A percentile compares a stretch with the other conserved stretches of the same genome.
These are phyloP conservation scores for Cryptosporidium ubiquitum DNA, from an alignment of 169 alveolate genomes.

Conservation along the genomic window DNA sequence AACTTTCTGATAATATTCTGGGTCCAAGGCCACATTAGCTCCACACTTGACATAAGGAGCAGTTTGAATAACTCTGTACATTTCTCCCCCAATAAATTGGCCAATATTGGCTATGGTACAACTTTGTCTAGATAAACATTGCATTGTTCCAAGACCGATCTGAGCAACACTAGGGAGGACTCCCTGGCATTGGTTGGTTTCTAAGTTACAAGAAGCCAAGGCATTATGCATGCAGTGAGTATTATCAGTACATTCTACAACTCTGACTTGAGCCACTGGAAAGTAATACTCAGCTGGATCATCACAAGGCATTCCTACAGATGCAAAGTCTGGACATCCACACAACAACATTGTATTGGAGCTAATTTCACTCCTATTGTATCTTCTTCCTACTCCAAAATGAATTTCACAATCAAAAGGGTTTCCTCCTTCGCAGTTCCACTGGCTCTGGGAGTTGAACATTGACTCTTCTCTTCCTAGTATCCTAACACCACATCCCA, in stretches of 20 bases:
- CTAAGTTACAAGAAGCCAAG: conserved; percentile 60
- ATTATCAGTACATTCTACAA: conserved; percentile 67
- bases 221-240: conserved; percentile 74
- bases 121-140: conserved; percentile 58
- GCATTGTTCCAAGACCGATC: conserved; percentile 72
- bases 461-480: conserved; percentile 53
- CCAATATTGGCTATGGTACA: conserved; percentile 70
- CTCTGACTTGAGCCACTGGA: conserved; percentile 63
- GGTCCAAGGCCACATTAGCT: conserved; percentile 79
- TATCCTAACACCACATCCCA: conserved; percentile 70
- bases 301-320: conserved; percentile 70
- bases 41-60: conserved; percentile 79
- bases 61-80: conserved; percentile 78
- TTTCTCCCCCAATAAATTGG: conserved; percentile 74
- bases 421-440: conserved; percentile 72
- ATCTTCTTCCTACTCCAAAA: conserved; percentile 75
- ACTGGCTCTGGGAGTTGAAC: conserved; percentile 55
- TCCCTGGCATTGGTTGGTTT: conserved; percentile 69
- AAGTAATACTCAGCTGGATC: conserved; percentile 70
- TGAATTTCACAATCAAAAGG: conserved; percentile 73
- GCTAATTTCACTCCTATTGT: conserved; percentile 43
- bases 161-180: conserved; percentile 73
- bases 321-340: conserved; percentile 72
- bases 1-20: conserved; percentile 75
- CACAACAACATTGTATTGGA: conserved; percentile 54